phyloP scores from a whole-genome alignment of 352 stramenopile genomes.

The Phytophthora citrophthora region DNA sequence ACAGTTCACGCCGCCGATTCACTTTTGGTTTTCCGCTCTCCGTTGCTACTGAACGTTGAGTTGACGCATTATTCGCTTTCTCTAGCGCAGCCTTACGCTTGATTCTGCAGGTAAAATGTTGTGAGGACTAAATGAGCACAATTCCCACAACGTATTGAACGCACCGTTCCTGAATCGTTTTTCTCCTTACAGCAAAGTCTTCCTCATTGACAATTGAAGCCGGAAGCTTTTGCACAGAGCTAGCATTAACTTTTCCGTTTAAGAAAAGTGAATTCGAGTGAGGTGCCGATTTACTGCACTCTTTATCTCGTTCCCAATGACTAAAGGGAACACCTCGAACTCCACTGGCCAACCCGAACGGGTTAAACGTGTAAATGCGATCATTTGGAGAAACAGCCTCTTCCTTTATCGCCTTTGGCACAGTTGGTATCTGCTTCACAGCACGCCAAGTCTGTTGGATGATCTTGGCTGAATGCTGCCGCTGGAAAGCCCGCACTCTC shows the following conservation, averaged over 20 bases:
- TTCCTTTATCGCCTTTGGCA: not conserved
- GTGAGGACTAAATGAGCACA: not conserved
- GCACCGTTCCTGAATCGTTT: conserved; percentile 40
- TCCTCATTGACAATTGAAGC: conserved; percentile 17
- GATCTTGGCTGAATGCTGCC: conserved; percentile 36
- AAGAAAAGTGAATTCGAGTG: conserved; percentile 12
- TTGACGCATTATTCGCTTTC: conserved; percentile 17
- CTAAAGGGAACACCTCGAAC: not conserved
- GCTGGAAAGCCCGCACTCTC: conserved; percentile 51
- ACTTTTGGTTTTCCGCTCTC: not conserved
- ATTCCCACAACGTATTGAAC: not conserved
- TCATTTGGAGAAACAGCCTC: conserved; percentile 15
- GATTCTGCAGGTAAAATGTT: conserved; percentile 23
- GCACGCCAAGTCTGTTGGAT: conserved; percentile 62
- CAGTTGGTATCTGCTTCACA: not conserved
- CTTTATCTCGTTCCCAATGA: conserved; percentile 16
- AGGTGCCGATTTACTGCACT: not conserved
- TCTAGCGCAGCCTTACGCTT: conserved; percentile 26
- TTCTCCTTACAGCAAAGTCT: conserved; percentile 30
- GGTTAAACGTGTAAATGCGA: conserved; percentile 45
- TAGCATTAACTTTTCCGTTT: conserved; percentile 3
- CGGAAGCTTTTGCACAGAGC: not conserved
- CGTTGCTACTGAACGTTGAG: not conserved
- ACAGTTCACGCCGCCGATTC: conserved; percentile 49
- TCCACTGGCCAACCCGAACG: conserved; percentile 27